Evolutionary conservation across 2,329 filamentous ascomycete species (phyloP).

Genomic region (Pseudopithomyces chartarum): DNA sequence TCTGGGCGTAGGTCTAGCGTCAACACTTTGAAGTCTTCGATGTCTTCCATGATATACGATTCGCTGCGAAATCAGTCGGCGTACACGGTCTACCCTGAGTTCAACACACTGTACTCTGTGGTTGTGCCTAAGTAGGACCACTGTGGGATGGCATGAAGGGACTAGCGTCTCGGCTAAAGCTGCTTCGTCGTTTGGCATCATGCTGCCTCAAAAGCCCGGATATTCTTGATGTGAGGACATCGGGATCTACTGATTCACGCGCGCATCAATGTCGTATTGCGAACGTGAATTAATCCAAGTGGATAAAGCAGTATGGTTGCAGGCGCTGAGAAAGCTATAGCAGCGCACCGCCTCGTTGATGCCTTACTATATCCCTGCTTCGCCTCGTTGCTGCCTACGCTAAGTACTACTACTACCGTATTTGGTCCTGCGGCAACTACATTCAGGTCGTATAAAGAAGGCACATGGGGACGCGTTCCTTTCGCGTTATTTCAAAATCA

Average conservation of each 20-base stretch:
- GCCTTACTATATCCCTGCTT: constrained; percentile 32
- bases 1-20: constrained; percentile 72
- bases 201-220: not conserved
- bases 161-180: constrained; percentile 17
- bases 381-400: constrained; percentile 38
- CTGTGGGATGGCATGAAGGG: constrained; percentile 11
- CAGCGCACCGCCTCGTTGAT: constrained; percentile 26
- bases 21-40: constrained; percentile 55
- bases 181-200: not conserved
- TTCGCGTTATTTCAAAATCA: constrained; percentile 24
- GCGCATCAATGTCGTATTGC: not conserved
- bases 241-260: too few relatives aligned
- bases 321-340: not conserved
- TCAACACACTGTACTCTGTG: not conserved
- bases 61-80: not conserved
- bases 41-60: constrained; percentile 32
- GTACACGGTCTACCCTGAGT: not conserved
- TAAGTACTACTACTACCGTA: constrained; percentile 22
- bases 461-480: constrained; percentile 25
- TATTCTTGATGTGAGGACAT: too few relatives aligned
- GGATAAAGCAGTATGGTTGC: too few relatives aligned
- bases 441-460: constrained; percentile 26
- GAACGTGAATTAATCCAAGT: not conserved
- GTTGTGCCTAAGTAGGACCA: not conserved
- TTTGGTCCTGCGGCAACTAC: not conserved